Base-by-base conservation (phyloP, 106 monocot genomes). In the Dendrobium officinale region DNA sequence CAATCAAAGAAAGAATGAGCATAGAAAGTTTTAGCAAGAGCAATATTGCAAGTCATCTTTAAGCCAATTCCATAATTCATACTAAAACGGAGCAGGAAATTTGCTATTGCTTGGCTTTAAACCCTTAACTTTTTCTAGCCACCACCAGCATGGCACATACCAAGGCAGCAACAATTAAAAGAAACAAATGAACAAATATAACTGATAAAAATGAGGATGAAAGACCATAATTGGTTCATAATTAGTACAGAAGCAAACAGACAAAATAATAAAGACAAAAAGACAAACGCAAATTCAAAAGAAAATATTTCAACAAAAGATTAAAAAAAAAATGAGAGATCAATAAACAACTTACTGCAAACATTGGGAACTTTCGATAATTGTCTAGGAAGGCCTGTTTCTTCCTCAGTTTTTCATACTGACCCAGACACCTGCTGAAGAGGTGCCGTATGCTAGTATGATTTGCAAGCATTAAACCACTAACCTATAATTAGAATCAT, bases 381-480 rank as follows among this genome's bases (percentile, higher is more conserved):
- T 95, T 95, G 85, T 98, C 95, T 80, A 99, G 89, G 82, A 99
- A 99, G 33, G 92, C 95, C 72, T 91, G 91, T 55, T 93, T 99
- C 80, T 94, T 99, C 79, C 98, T 93, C 27, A 99, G 83, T 78
- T 91, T 95, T 83, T 95, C 95, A 82, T 93, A 99, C 78, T 95
- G 92, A 42, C 93, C 87, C 80, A 99, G 79, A 67, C 95, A 95
- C 81, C 87, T 99, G 87, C 92, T 85, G 83, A 99, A 99, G 27
- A 95, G 88, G 59, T 99, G 98, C 4, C 98, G 83, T 61, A 99
- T 99, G 85, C 95, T 99, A 33, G 99, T 99, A 83, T 99, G 99
- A 66, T 99, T 99, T 75, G 99, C 99, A n/a, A 99, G 86, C 99
- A 99, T 99, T 77, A 99, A 79, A 54, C 95, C 95, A 82, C 95